Evolutionary conservation across 2,329 filamentous ascomycete genomes (phyloP).

Genomic region (Emericellopsis atlantica): DNA sequence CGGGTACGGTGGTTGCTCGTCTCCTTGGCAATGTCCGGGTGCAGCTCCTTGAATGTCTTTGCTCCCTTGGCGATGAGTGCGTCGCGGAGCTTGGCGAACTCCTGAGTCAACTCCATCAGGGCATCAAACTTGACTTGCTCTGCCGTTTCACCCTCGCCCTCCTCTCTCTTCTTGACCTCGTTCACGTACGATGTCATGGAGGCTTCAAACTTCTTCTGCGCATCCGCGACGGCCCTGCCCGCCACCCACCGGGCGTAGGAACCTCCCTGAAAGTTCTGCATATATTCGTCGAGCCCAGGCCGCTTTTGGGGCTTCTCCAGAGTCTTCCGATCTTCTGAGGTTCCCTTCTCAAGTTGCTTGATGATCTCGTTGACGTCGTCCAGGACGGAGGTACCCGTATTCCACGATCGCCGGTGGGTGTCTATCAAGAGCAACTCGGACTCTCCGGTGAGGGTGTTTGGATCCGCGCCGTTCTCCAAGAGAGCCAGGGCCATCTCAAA

Average conservation of each 20-base stretch:
- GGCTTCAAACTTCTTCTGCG: slow-evolving; percentile 17
- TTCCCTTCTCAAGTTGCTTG: slow-evolving; percentile 32
- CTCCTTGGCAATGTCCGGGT: slow-evolving; percentile 35
- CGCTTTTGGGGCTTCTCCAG: slow-evolving; percentile 12
- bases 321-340: slow-evolving; percentile 6
- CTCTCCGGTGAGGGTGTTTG: slow-evolving; percentile 40
- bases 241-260: slow-evolving; percentile 50
- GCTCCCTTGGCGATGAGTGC: slow-evolving; percentile 43
- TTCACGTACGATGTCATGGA: slow-evolving; percentile 15
- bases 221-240: slow-evolving; percentile 20
- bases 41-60: slow-evolving; percentile 53
- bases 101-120: slow-evolving; percentile 33
- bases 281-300: slow-evolving; percentile 35
- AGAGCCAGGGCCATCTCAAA: slow-evolving; percentile 41
- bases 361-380: slow-evolving; percentile 38
- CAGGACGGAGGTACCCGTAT: slow-evolving; percentile 36
- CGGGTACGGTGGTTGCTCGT: slow-evolving; percentile 3
- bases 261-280: slow-evolving; percentile 33
- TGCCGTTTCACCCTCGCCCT: slow-evolving; percentile 4
- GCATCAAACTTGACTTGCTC: slow-evolving; percentile 40
- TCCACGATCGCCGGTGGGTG: slow-evolving; percentile 16
- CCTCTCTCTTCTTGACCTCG: slow-evolving; percentile 5
- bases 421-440: slow-evolving; percentile 22
- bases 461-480: slow-evolving; percentile 50
- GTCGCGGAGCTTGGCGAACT: slow-evolving; percentile 42